Evolutionary conservation across 345 rosid genomes (phyloP).

Genomic region (Brassica juncea): DNA sequence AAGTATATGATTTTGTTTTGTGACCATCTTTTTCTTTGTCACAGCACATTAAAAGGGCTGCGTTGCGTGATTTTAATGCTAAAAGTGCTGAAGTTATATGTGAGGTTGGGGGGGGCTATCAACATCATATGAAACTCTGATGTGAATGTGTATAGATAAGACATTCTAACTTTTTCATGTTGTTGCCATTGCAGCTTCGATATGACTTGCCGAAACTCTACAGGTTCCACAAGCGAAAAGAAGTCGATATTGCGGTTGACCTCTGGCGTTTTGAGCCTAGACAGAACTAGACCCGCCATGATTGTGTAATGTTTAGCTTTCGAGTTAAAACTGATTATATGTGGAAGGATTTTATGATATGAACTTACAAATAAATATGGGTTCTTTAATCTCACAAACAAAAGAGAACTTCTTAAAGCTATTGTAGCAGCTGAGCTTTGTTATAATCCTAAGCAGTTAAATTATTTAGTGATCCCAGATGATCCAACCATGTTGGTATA

Average conservation of each 20-base stretch:
- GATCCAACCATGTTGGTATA: background rate
- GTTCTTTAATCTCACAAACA: too few relatives aligned
- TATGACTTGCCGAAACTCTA: conserved; percentile 77
- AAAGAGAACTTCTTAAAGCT: background rate
- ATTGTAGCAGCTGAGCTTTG: background rate
- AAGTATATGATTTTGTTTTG: background rate
- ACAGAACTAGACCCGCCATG: conserved; percentile 18
- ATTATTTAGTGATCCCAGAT: background rate
- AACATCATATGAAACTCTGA: background rate
- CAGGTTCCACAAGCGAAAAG: conserved; percentile 85
- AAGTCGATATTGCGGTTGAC: conserved; percentile 87
- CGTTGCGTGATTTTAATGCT: conserved; percentile 73
- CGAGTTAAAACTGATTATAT: conserved; percentile 6
- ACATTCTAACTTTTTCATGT: background rate
- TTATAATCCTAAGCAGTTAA: background rate
- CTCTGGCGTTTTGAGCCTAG: conserved; percentile 92
- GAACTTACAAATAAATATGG: background rate
- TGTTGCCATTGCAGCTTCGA: conserved; percentile 57
- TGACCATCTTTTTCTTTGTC: background rate
- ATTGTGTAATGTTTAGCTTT: conserved; percentile 16
- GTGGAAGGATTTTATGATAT: background rate
- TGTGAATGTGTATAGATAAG: conserved; percentile 17
- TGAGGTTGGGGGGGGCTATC: conserved; percentile 54
- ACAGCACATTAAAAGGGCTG: conserved; percentile 79
- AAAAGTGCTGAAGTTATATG: conserved; percentile 81